These are phyloP conservation scores for Guillardia theta DNA, from an alignment of 78 protist species.

Conservation along the genomic window DNA sequence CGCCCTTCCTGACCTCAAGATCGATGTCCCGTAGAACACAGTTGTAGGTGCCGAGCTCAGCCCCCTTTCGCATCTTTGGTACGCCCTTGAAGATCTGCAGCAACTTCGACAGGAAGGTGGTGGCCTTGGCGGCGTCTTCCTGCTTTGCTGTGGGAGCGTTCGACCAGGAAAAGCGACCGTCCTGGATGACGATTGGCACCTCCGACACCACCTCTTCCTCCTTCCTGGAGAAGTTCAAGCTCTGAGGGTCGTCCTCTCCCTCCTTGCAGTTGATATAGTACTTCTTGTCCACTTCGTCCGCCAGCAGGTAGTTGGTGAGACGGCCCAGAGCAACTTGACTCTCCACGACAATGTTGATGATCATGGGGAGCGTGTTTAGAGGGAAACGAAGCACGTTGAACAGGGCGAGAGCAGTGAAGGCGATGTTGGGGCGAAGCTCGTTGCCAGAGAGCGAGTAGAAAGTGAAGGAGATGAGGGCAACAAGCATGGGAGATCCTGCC, in stretches of 20 bases:
- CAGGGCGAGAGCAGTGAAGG: constrained; percentile 32
- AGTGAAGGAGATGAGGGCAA: constrained; percentile 12
- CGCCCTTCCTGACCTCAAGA: not conserved
- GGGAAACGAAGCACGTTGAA: constrained; percentile 68
- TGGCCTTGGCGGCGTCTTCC: not conserved
- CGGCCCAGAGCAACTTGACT: not conserved
- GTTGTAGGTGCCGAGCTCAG: too few species aligned
- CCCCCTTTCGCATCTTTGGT: too few species aligned
- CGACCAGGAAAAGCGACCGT: not conserved
- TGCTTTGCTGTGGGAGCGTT: too few species aligned
- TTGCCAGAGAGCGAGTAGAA: not conserved
- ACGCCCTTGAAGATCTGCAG: too few species aligned
- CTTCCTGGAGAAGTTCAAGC: not conserved
- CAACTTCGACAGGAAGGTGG: not conserved
- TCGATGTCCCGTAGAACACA: too few species aligned
- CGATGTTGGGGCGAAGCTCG: not conserved
- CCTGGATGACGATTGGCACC: not conserved
- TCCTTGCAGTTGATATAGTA: not conserved
- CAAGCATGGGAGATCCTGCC: constrained; percentile 37
- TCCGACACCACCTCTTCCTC: too few species aligned
- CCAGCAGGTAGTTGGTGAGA: not conserved
- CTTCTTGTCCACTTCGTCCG: not conserved
- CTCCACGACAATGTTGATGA: not conserved
- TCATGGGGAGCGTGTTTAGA: constrained; percentile 46
- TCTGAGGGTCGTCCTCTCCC: not conserved